A percentile compares a stretch with the other conserved stretches of the same genome.
Evolutionary conservation across 192 early-diverging fungal species (phyloP).

Genomic region (Pecoramyces ruminantium): DNA sequence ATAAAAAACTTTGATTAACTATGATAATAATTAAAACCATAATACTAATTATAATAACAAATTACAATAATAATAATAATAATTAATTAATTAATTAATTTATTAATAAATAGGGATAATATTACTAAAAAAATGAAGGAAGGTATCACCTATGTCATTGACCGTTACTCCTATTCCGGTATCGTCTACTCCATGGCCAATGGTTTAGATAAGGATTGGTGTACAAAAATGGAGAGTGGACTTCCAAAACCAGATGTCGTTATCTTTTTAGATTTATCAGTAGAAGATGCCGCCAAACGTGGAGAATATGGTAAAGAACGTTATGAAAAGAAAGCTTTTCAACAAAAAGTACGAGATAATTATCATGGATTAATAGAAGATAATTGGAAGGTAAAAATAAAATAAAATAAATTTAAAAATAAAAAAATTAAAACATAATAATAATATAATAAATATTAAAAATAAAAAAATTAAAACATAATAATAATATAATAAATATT

Average conservation of each 20-base stretch:
- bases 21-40: no score
- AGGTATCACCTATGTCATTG: conserved; percentile 69
- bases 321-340: conserved; percentile 74
- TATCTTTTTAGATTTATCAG: conserved; percentile 70
- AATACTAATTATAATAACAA: no score
- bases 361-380: conserved; percentile 45
- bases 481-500: no score
- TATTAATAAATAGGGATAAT: not conserved
- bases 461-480: no score
- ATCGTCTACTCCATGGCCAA: conserved; percentile 84
- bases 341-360: conserved; percentile 52
- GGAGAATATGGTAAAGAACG: conserved; percentile 82
- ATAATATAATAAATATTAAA: no score
- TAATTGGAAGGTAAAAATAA: not conserved
- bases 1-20: no score
- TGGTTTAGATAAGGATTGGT: conserved; percentile 74
- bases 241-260: conserved; percentile 72
- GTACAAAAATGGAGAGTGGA: conserved; percentile 68
- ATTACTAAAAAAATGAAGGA: conserved; percentile 26
- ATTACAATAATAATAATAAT: no score
- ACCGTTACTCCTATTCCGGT: conserved; percentile 92
- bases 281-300: conserved; percentile 53
- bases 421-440: no score
- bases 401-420: no score
- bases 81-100: no score